These are phyloP conservation scores for Solanum corneliomulleri DNA, from an alignment of 257 asterid genomes.

Conservation along the genomic window DNA sequence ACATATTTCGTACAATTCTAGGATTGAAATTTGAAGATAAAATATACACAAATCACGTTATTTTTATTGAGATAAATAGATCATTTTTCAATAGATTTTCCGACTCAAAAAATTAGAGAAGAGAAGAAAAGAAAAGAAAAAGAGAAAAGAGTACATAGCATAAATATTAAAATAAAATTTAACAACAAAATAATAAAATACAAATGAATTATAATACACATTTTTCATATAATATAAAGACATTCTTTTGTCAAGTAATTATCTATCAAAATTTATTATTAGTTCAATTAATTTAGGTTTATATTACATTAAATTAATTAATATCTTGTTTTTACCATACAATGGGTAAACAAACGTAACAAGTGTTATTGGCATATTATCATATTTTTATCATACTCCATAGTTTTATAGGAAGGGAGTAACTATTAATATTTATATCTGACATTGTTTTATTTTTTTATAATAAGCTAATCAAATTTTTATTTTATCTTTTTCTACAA, in stretches of 20 bases:
- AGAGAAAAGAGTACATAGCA: background rate
- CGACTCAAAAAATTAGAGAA: background rate
- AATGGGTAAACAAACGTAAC: background rate
- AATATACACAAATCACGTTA: fast-evolving
- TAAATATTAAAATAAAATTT: background rate
- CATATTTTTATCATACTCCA: background rate
- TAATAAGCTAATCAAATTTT: background rate
- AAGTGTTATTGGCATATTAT: background rate
- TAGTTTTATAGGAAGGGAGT: background rate
- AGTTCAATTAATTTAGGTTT: background rate
- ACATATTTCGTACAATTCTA: too few relatives aligned
- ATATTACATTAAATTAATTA: background rate
- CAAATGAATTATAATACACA: background rate
- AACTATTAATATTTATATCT: too few relatives aligned
- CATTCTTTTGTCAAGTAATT: background rate
- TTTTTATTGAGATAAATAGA: background rate
- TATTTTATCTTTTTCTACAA: background rate
- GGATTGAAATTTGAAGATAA: too few relatives aligned
- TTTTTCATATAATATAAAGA: background rate
- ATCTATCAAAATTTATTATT: background rate
- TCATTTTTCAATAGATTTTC: background rate
- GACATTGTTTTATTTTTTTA: too few relatives aligned
- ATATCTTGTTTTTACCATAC: background rate
- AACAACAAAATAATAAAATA: background rate
- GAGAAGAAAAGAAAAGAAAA: too few relatives aligned